Percentiles rank a stretch among this genome's conserved stretches.
phyloP scores from a whole-genome alignment of 805 yeast species.

The Trichomonascus vanleenenianus region DNA sequence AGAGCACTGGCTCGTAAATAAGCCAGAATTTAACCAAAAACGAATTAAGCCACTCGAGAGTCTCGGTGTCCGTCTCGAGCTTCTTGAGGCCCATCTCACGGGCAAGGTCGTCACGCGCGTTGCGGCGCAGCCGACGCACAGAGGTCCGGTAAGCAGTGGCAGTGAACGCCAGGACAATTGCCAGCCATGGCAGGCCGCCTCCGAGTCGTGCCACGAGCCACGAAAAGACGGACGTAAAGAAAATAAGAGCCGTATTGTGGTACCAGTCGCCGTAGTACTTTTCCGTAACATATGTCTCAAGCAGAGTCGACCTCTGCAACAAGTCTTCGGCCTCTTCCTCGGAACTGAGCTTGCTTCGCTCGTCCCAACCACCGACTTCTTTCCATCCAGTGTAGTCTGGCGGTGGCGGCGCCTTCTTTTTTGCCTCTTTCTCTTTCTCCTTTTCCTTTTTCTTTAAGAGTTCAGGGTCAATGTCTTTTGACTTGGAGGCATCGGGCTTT shows the following conservation, averaged over 20 bases:
- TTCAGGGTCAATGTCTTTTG: constrained; percentile 6
- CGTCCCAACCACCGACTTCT: constrained; percentile 84
- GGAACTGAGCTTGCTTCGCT: constrained; percentile 51
- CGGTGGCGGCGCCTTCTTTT: constrained; percentile 34
- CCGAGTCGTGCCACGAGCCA: constrained; percentile 73
- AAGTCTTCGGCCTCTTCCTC: constrained; percentile 65
- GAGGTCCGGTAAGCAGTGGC: constrained; percentile 76
- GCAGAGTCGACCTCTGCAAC: constrained; percentile 56
- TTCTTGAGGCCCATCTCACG: constrained; percentile 74
- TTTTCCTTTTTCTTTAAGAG: constrained; percentile 4
- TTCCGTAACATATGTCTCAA: constrained; percentile 72
- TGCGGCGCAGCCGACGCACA: constrained; percentile 67
- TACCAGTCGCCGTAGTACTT: constrained; percentile 91
- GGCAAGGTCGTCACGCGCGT: constrained; percentile 71
- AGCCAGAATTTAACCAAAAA: constrained; percentile 90
- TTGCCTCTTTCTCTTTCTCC: constrained; percentile 8
- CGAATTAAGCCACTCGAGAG: constrained; percentile 92
- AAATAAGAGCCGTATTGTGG: constrained; percentile 70
- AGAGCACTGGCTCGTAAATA: constrained; percentile 78
- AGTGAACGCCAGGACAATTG: constrained; percentile 55
- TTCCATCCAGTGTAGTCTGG: constrained; percentile 83
- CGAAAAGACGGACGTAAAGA: constrained; percentile 61
- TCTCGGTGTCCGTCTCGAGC: constrained; percentile 83
- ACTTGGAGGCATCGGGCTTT: constrained; percentile 1
- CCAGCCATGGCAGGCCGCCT: constrained; percentile 74